Evolutionary conservation across 176 grass and related monocot species (phyloP).

Genomic region (Calamus simplicifolius): DNA sequence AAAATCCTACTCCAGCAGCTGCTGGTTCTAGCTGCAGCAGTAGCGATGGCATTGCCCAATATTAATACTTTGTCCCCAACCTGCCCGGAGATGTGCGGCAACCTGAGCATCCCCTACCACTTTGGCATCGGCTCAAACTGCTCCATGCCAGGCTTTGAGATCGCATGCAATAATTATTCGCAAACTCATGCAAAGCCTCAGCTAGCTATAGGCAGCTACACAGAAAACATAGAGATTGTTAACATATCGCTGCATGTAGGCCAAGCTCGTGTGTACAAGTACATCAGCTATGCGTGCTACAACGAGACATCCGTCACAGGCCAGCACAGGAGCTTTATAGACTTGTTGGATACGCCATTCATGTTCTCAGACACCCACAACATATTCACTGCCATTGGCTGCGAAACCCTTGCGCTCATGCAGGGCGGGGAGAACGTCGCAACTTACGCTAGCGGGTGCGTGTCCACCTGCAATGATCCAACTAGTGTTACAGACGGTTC

Average conservation of each 20-base stretch:
- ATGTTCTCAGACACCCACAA: neutral
- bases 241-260: neutral
- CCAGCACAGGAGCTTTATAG: no score
- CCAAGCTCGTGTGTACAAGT: neutral
- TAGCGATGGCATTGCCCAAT: no score
- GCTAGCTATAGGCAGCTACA: neutral
- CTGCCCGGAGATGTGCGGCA: neutral
- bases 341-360: neutral
- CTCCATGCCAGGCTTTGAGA: neutral
- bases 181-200: neutral
- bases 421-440: no score
- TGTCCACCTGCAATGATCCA: no score
- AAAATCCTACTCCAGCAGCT: no score
- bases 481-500: no score
- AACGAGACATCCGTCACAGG: neutral
- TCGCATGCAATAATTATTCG: neutral
- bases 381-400: neutral
- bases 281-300: slow-evolving; percentile 1
- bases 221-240: neutral
- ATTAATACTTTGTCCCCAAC: no score
- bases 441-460: no score
- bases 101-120: neutral
- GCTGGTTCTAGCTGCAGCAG: no score
- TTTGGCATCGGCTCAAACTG: slow-evolving; percentile 1
- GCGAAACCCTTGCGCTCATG: neutral